A percentile compares a stretch with the other conserved stretches of the same genome.
phyloP scores from a whole-genome alignment of 331 rosid species.

The Acacia concinna region DNA sequence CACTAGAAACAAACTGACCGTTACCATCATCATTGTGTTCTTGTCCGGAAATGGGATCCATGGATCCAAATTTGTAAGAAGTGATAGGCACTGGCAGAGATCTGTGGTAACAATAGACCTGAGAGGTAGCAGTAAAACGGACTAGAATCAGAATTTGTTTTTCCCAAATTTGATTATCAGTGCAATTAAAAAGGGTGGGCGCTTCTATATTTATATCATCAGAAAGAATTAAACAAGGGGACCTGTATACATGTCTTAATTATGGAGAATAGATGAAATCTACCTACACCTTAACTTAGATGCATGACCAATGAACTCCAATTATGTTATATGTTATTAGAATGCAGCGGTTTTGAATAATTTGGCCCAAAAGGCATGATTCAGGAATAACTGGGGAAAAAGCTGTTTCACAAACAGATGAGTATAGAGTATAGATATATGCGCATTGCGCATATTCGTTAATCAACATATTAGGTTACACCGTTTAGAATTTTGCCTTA shows the following conservation, averaged over 20 bases:
- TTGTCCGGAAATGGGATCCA: conserved; percentile 55
- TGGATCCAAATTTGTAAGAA: conserved; percentile 54
- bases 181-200: conserved; percentile 7
- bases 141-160: conserved; percentile 10
- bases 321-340: conserved; percentile 8
- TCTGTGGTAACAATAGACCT: conserved; percentile 68
- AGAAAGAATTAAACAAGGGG: background rate
- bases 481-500: background rate
- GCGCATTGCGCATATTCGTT: conserved; percentile 6
- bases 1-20: conserved; percentile 70
- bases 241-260: background rate
- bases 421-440: background rate
- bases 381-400: background rate
- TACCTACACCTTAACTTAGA: background rate
- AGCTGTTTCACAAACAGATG: background rate
- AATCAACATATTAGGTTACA: background rate
- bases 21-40: conserved; percentile 40
- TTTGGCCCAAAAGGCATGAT: background rate
- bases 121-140: conserved; percentile 30
- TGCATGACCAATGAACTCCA: conserved; percentile 18
- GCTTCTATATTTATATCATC: background rate
- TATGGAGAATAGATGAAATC: background rate
- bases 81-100: conserved; percentile 64
- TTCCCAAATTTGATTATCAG: background rate
- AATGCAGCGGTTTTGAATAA: background rate